Evolutionary conservation across 768 basidiomycete genomes (phyloP), one percentile per base, ranked within the genome.

Genomic region (Coprinopsis sp.): DNA sequence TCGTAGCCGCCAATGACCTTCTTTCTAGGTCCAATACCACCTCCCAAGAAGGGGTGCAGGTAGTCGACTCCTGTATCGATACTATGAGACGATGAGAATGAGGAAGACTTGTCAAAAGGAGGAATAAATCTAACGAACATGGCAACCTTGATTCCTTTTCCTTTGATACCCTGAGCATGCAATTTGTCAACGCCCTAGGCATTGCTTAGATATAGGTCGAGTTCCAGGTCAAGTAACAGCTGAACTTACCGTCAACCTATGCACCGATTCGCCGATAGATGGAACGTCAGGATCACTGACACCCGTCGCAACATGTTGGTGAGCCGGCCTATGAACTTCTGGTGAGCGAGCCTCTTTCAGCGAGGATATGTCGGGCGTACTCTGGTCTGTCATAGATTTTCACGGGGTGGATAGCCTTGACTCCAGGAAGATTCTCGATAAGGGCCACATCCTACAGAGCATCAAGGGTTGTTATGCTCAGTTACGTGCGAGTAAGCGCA

Each of bases 91-190:
- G 3, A n/a, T 8, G 18, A 6, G 19, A 4, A 3, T n/a, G 19
- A 24, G 5, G 23, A 14, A 36, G 10, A 55, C 25, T 18, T 42
- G 40, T 24, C n/a, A n/a, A n/a, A n/a, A n/a, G 14, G 28, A 29
- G 23, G 37, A 58, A 70, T 70, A 18, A 71, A 69, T 51, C 81
- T 79, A 44, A 84, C 68, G 36, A 46, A 79, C 78, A 86, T 78
- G 50, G 74, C 85, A 45, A 89, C 72, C 54, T 82, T 83, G 60
- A 85, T 67, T 2, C 84, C 84, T 33, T 72, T 72, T 11, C 87
- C 85, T 21, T 69, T 68, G 55, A 80, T 71, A 1, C 82, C 83
- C 50, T 72, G 56, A 4, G 79, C 79, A 56, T 87, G 84, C n/a
- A 84, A 68, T 50, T 74, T 77, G 54, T 84, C 78, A 1, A 84